Evolutionary conservation across 2,329 filamentous ascomycete species (phyloP).

Genomic region (Hypoxylon sp.): DNA sequence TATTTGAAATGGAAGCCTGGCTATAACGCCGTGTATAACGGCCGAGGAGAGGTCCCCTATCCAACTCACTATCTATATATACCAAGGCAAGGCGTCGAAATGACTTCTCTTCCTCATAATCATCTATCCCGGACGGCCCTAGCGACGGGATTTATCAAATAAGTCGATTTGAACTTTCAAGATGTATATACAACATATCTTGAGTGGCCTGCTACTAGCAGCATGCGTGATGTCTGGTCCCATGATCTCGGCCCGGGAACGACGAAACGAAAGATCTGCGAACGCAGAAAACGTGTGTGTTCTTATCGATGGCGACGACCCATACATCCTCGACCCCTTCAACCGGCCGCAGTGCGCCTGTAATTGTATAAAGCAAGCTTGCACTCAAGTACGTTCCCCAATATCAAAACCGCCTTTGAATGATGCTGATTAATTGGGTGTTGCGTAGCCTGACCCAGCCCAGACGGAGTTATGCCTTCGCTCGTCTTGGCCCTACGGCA

Average conservation of each 20-base stretch:
- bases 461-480: slow-evolving; percentile 38
- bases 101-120: too few relatives aligned
- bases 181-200: slow-evolving; percentile 20
- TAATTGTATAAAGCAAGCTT: slow-evolving; percentile 33
- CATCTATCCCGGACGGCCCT: neutral
- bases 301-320: slow-evolving; percentile 32
- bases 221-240: slow-evolving; percentile 18
- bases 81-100: neutral
- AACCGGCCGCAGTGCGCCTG: slow-evolving; percentile 37
- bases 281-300: slow-evolving; percentile 26
- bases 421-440: neutral
- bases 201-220: slow-evolving; percentile 26
- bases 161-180: slow-evolving; percentile 1
- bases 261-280: neutral
- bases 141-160: neutral
- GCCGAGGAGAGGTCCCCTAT: neutral
- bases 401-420: neutral
- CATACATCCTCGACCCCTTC: slow-evolving; percentile 34
- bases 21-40: neutral
- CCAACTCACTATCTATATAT: neutral
- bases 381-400: slow-evolving; percentile 23
- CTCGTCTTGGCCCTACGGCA: slow-evolving; percentile 27
- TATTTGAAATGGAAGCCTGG: slow-evolving; percentile 1
- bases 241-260: neutral
- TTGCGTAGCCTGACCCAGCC: slow-evolving; percentile 31